Evolutionary conservation across 2,329 filamentous ascomycete species (phyloP), one percentile per base, ranked within the genome.

Genomic region (Scytalidium sp.): DNA sequence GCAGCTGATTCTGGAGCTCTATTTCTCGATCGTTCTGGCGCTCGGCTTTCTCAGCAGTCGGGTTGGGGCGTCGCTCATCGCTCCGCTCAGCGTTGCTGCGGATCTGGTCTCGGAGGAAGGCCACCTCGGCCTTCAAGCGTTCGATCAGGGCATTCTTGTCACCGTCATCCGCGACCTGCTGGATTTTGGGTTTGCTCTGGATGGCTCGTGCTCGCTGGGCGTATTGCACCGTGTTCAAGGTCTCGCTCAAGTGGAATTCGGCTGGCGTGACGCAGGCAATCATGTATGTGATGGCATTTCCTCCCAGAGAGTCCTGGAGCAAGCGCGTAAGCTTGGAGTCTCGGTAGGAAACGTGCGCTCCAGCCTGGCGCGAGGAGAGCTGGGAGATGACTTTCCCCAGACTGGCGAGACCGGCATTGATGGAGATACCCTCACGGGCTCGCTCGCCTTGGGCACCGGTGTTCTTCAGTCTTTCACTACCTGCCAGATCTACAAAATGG

Each of bases 281-380:
- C 94, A 99, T 97, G 72, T 97, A 99, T 1, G 94, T 99, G 65
- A 97, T 96, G 29, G 94, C 94, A 66, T 96, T 97, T 3, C 94
- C 94, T 50, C 94, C 94, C 4, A 99, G 78, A 0, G 94, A 99
- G 70, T 99, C 94, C 74, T 99, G 94, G 17, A 99, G 81, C 20
- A 99, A 78, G 52, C 94, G 87, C 10, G 94, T 99, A 60, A 99
- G 83, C 67, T 91, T 92, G n/a, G 94, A 97, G 71, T 99, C 94
- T 56, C 94, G 90, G 67, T 99, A 99, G 2, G 94, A 99, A 50
- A 99, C 92, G 70, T 97, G 91, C 3, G 90, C 87, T 43, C 90
- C 91, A 41, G 88, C 75, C 57, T 91, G 85, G 52, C 92, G 88
- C 17, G 92, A 96, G 1, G 94, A 99, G 40, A 99, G 79, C 70